Conservation (phyloP, 2,329 filamentous ascomycete species). For the Escovopsis sp. region DNA sequence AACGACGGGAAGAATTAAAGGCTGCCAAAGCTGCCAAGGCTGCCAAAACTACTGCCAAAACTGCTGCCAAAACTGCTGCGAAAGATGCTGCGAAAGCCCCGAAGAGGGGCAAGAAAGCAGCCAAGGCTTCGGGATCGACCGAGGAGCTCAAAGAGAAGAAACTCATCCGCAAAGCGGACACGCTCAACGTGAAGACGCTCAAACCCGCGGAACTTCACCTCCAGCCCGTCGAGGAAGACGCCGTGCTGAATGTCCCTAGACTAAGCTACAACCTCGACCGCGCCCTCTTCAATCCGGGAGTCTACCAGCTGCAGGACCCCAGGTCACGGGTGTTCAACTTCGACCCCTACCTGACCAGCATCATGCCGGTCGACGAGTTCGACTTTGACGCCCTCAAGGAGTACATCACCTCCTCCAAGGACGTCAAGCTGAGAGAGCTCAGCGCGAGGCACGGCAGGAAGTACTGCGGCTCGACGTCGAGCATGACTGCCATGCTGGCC, state of each 20-base stretch:
- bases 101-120: neutral
- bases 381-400: conserved; percentile 75
- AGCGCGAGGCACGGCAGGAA: conserved; percentile 54
- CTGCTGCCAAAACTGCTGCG: no score
- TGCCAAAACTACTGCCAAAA: no score
- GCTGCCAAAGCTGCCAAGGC: no score
- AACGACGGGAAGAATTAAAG: no score
- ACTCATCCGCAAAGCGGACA: neutral
- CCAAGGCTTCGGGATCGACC: no score
- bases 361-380: conserved; percentile 89
- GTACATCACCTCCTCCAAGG: conserved; percentile 86
- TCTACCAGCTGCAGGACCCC: conserved; percentile 82
- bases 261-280: conserved; percentile 66
- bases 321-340: conserved; percentile 89
- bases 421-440: conserved; percentile 53
- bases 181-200: conserved; percentile 16
- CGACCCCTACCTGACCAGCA: conserved; percentile 80
- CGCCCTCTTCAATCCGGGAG: conserved; percentile 89
- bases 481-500: conserved; percentile 74
- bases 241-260: conserved; percentile 33
- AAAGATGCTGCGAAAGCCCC: no score
- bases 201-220: conserved; percentile 13
- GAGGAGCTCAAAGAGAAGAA: no score
- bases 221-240: conserved; percentile 17
- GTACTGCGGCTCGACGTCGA: conserved; percentile 91